Evolutionary conservation across 495 filamentous ascomycete species (phyloP).

Genomic region (Hypoxylon fuscum): DNA sequence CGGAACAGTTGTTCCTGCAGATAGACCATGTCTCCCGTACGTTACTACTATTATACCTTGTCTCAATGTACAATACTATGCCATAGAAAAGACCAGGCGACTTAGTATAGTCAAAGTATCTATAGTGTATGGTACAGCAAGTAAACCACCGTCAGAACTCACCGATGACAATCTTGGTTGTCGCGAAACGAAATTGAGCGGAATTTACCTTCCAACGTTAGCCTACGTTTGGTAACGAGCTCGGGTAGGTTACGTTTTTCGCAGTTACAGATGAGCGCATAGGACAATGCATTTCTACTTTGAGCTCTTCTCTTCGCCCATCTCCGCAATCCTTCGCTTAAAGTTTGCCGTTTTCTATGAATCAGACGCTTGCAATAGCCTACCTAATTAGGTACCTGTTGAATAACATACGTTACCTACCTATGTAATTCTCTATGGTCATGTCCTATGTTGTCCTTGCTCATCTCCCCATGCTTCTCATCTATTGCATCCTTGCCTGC

Average conservation of each 20-base stretch:
- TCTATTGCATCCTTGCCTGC: slow-evolving; percentile 28
- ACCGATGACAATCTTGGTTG: slow-evolving; percentile 38
- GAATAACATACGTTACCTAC: slow-evolving; percentile 13
- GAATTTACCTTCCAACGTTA: slow-evolving; percentile 30
- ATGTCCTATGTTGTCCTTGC: slow-evolving; percentile 12
- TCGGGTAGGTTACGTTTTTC: slow-evolving; percentile 33
- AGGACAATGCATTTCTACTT: slow-evolving; percentile 16
- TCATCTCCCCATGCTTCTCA: slow-evolving; percentile 16
- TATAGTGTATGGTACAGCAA: slow-evolving; percentile 14
- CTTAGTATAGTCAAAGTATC: slow-evolving; percentile 14
- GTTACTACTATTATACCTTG: slow-evolving; percentile 28
- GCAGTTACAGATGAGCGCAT: slow-evolving; percentile 23
- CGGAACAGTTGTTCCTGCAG: slow-evolving; percentile 39
- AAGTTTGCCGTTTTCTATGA: slow-evolving; percentile 27
- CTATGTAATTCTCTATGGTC: slow-evolving; percentile 3
- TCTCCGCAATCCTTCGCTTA: slow-evolving; percentile 39
- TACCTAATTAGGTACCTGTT: slow-evolving; percentile 7
- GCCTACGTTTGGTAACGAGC: slow-evolving; percentile 38
- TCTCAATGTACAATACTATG: slow-evolving; percentile 15
- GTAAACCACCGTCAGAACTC: slow-evolving; percentile 33
- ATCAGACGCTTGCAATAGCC: not conserved
- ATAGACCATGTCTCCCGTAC: slow-evolving; percentile 37
- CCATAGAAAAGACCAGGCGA: slow-evolving; percentile 9
- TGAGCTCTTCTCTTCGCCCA: slow-evolving; percentile 29
- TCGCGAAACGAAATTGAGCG: slow-evolving; percentile 34